Evolutionary conservation across 257 asterid species (phyloP), one percentile per base, ranked within the genome.

Genomic region (Plantago elongata): DNA sequence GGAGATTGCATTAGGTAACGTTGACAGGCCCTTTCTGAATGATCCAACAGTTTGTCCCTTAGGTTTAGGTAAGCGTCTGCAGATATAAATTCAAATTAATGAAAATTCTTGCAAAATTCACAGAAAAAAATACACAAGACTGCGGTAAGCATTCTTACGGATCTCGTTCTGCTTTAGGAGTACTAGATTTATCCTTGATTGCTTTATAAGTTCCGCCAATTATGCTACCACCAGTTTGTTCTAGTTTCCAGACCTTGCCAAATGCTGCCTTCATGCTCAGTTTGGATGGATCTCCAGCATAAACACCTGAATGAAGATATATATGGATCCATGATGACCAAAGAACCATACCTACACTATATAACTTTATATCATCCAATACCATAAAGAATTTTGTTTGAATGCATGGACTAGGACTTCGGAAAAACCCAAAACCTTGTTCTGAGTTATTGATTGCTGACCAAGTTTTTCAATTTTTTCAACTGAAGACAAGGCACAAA

Each of bases 21-120:
- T 86, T 63, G 69, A 56, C 65, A 92, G 84, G 66, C 99, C 99
- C 75, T 81, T 86, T 76, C 62, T 86, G 70, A 92, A 92, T 57
- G 99, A 92, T 60, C 97, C 97, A 63, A 92, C 97, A 11, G 99
- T 92, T 75, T 92, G 99, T 51, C 99, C 99, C 77, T 89, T 79
- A 65, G 99, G 96, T 71, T 71, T 86, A 42, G 97, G 97, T 65
- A 92, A 78, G 74, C 81, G 97, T 76, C 99, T 92, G 88, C 70
- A 70, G 54, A 74, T 65, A 51, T 66, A 66, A 52, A 69, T 61
- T 79, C 65, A 60, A 67, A 65, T 63, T 51, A 61, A 63, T 51
- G 65, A 63, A 63, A 48, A 62, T 22, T 52, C 48, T 67, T 17
- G 56, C 58, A 49, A 46, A 69, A 54, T 37, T 46, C 60, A 70